Base-by-base conservation (phyloP, 2,329 filamentous ascomycete species). In the Ophiobolus disseminans region DNA sequence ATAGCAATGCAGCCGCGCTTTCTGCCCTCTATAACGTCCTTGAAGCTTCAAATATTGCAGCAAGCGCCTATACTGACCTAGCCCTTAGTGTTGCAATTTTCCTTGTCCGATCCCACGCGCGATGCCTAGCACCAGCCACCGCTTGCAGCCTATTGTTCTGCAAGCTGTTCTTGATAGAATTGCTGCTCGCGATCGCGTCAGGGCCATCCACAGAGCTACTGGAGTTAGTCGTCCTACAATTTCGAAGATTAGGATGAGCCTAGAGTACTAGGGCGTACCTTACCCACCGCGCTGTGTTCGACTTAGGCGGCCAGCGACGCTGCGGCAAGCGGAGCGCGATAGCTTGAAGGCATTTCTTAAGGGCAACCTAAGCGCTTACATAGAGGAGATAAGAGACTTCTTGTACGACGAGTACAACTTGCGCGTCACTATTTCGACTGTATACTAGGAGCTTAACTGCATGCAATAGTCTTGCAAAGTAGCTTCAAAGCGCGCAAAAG, bases 11-110 rank as follows among this genome's bases (percentile, higher is more conserved):
- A 38, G 23, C 20, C 19, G 16, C 20, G 35, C 19, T 38, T 23
- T 38, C 19, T 38, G 21, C 17, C 35, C 8, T 9, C 35, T 14
- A 38, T 20, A 38, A 38, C 35, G 35, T 23, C 13, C 16, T 38
- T 38, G 20, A 38, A 22, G 35, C 35, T 38, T 38, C 20, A n/a
- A n/a, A n/a, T n/a, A 6, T 20, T 38, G 21, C 35, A 22, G 35
- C 35, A 22, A 38, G 21, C 21, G 35, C 19, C 35, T 38, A 38
- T 38, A 38, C 35, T 38, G 23, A 38, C 19, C 19, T 16, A 22
- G 6, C 23, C 23, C 14, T 38, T 38, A 38, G 35, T 38, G 35
- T 38, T 38, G 35, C 19, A 38, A 20, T 38, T 38, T 38, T 38
- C 16, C 10, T 14, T 22, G 35, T 38, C 11, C 28, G 5, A 31